phyloP scores from a whole-genome alignment of 225 moss, liverwort and hornwort species.

The Asterella californica region DNA sequence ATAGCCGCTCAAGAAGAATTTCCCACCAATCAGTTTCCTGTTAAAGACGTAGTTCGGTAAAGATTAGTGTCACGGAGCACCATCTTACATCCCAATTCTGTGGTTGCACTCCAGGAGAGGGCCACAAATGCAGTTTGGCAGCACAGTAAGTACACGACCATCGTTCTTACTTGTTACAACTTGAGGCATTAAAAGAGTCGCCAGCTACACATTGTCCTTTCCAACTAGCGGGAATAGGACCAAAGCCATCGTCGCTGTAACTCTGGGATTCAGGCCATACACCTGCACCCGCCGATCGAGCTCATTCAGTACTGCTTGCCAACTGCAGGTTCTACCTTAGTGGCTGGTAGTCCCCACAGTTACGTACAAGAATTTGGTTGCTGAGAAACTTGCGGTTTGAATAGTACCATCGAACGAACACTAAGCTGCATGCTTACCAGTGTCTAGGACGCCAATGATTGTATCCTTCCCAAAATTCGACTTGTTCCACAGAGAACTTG shows the following conservation, averaged over 20 bases:
- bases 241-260: conserved; percentile 53
- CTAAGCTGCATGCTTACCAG: conserved; percentile 35
- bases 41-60: not conserved
- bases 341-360: not conserved
- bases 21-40: conserved; percentile 79
- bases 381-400: not conserved
- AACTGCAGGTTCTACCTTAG: not conserved
- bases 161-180: conserved; percentile 60
- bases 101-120: not conserved
- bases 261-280: conserved; percentile 77
- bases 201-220: conserved; percentile 61
- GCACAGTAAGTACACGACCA: not conserved
- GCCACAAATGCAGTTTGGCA: not conserved
- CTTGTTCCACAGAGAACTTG: conserved; percentile 49
- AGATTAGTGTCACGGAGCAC: not conserved
- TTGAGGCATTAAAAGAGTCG: conserved; percentile 45
- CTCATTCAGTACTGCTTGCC: not conserved
- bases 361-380: not conserved
- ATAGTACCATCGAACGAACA: not conserved
- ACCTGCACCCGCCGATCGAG: conserved; percentile 15
- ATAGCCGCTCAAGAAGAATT: conserved; percentile 60
- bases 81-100: not conserved
- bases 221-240: conserved; percentile 61
- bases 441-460: conserved; percentile 57
- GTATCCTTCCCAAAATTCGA: conserved; percentile 49